A percentile compares a stretch with the other conserved stretches of the same genome.
Evolutionary conservation across 164 flowering plant species (phyloP).

Genomic region (Magnolia officinalis): DNA sequence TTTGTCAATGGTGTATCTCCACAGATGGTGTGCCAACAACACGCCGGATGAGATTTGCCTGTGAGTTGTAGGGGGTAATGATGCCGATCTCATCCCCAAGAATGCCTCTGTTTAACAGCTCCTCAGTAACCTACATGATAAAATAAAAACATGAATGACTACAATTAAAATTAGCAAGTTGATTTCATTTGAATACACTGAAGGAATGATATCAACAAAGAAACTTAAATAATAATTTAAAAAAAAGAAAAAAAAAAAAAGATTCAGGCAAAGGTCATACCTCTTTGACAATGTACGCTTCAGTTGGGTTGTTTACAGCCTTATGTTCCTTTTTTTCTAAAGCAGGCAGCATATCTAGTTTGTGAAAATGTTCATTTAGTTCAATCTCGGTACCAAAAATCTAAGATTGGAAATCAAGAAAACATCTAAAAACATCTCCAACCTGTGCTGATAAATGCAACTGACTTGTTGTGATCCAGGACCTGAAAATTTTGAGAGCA

Average conservation of each 20-base stretch:
- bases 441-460: slow-evolving; percentile 87
- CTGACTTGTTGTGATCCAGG: slow-evolving; percentile 60
- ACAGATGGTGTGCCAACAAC: slow-evolving; percentile 43
- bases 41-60: slow-evolving; percentile 59
- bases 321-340: slow-evolving; percentile 64
- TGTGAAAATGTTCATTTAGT: slow-evolving; percentile 2
- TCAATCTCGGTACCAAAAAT: neutral
- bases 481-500: slow-evolving; percentile 43
- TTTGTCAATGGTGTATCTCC: slow-evolving; percentile 97
- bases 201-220: neutral
- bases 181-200: neutral
- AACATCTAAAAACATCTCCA: slow-evolving; percentile 6
- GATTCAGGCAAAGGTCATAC: slow-evolving; percentile 24
- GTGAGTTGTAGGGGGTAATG: slow-evolving; percentile 92
- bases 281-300: slow-evolving; percentile 70
- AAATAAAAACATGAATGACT: neutral
- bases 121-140: slow-evolving; percentile 42
- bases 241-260: neutral
- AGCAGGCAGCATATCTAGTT: slow-evolving; percentile 68
- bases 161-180: neutral
- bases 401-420: neutral
- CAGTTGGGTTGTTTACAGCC: slow-evolving; percentile 68
- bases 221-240: no score
- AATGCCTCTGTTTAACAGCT: slow-evolving; percentile 51
- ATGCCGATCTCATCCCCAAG: slow-evolving; percentile 71